These are phyloP conservation scores for Hypomyces rosellus DNA, from an alignment of 2,329 filamentous ascomycete species.

Conservation along the genomic window DNA sequence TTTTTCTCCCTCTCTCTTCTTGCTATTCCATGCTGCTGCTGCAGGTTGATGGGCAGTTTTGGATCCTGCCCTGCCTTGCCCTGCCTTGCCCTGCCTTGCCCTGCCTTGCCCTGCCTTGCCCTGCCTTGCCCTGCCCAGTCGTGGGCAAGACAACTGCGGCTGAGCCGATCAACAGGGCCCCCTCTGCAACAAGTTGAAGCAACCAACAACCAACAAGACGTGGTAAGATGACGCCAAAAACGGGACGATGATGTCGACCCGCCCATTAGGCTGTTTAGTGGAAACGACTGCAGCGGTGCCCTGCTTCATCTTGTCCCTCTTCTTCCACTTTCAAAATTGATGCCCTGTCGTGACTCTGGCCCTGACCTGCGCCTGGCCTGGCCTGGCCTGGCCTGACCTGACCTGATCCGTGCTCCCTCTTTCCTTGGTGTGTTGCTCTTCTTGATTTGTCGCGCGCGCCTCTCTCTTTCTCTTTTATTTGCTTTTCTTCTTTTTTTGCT, in stretches of 20 bases:
- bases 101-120: too few relatives aligned
- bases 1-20: not conserved
- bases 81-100: not conserved
- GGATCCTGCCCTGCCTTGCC: not conserved
- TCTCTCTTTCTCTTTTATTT: too few relatives aligned
- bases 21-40: not conserved
- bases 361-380: too few relatives aligned
- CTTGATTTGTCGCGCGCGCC: too few relatives aligned
- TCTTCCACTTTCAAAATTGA: too few relatives aligned
- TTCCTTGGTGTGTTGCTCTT: too few relatives aligned
- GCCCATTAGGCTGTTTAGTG: constrained; percentile 1
- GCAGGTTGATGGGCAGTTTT: not conserved
- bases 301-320: not conserved
- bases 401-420: too few relatives aligned
- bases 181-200: not conserved
- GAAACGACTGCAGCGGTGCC: not conserved
- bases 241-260: constrained; percentile 6
- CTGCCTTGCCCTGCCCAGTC: not conserved
- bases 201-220: not conserved
- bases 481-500: too few relatives aligned
- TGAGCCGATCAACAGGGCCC: not conserved
- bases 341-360: too few relatives aligned
- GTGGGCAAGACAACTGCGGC: not conserved
- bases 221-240: constrained; percentile 10
- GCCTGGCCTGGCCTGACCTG: too few relatives aligned